These are phyloP conservation scores for Sarcomyxa edulis DNA, from an alignment of 768 basidiomycete genomes.

Conservation along the genomic window DNA sequence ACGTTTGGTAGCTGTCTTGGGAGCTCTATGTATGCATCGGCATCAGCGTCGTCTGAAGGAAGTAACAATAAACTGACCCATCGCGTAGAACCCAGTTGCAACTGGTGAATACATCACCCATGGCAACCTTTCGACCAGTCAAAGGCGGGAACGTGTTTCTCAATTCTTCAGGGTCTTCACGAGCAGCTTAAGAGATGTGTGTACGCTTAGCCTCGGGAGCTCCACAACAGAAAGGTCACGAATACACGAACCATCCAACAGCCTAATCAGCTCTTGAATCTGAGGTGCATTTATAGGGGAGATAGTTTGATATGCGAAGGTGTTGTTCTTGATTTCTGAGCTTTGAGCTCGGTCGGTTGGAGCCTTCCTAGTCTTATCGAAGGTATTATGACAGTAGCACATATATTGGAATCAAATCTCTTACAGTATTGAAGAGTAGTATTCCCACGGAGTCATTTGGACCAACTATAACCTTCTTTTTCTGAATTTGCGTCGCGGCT, in stretches of 20 bases:
- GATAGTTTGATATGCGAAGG: conserved; percentile 73
- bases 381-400: not conserved
- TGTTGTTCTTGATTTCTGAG: conserved; percentile 64
- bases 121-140: conserved; percentile 54
- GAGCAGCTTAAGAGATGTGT: conserved; percentile 42
- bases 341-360: conserved; percentile 32
- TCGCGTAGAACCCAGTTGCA: conserved; percentile 89
- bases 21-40: conserved; percentile 45
- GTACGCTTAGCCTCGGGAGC: not conserved
- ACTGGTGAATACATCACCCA: conserved; percentile 87
- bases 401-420: conserved; percentile 15
- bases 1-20: conserved; percentile 87
- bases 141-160: conserved; percentile 61
- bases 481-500: conserved; percentile 81
- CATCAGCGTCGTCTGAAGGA: not conserved
- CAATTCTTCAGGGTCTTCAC: conserved; percentile 56
- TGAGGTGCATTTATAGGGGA: conserved; percentile 72
- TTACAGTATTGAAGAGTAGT: conserved; percentile 88
- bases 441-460: conserved; percentile 91
- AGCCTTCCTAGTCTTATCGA: conserved; percentile 34
- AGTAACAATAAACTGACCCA: conserved; percentile 45
- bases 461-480: conserved; percentile 83
- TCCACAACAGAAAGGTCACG: not conserved
- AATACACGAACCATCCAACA: conserved; percentile 63
- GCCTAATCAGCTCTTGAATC: conserved; percentile 71